Conservation (phyloP, 2,329 filamentous ascomycete genomes). For the Chrysosporium keratinophilum region DNA sequence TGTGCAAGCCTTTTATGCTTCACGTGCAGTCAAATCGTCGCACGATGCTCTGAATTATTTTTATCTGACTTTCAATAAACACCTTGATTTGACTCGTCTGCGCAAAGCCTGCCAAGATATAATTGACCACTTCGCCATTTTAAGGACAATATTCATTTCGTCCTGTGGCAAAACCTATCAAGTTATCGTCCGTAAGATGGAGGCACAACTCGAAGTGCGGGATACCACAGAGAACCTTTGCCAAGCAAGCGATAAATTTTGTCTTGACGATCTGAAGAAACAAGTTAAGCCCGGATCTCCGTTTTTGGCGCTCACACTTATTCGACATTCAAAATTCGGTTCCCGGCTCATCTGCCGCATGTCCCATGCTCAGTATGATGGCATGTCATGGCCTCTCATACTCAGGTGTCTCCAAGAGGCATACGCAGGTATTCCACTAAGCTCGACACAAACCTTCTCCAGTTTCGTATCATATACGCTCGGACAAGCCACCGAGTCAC, state of each 20-base stretch:
- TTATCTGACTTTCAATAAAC: conserved; percentile 14
- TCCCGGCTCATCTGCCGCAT: conserved; percentile 45
- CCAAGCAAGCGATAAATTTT: conserved; percentile 39
- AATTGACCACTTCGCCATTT: conserved; percentile 27
- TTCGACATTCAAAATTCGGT: conserved; percentile 14
- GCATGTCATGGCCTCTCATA: conserved; percentile 46
- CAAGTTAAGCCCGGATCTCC: conserved; percentile 16
- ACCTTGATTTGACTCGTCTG: conserved; percentile 35
- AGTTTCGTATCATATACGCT: conserved; percentile 7
- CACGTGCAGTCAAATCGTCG: conserved; percentile 5
- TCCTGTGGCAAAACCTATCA: conserved; percentile 36
- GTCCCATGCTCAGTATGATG: conserved; percentile 55
- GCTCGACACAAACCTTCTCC: neutral
- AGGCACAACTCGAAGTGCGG: conserved; percentile 33
- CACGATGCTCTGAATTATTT: conserved; percentile 12
- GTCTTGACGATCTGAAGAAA: conserved; percentile 40
- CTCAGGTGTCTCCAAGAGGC: neutral
- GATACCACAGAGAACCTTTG: conserved; percentile 39
- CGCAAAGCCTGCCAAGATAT: neutral
- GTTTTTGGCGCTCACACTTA: conserved; percentile 1
- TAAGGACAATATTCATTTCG: conserved; percentile 49
- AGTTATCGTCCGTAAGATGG: conserved; percentile 43
- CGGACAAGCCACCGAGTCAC: neutral
- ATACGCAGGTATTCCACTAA: neutral
- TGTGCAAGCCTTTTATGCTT: conserved; percentile 46